Percentiles rank a stretch among this genome's conserved stretches.
phyloP scores from a whole-genome alignment of 2,329 filamentous ascomycete genomes.

The Phialophora chinensis region DNA sequence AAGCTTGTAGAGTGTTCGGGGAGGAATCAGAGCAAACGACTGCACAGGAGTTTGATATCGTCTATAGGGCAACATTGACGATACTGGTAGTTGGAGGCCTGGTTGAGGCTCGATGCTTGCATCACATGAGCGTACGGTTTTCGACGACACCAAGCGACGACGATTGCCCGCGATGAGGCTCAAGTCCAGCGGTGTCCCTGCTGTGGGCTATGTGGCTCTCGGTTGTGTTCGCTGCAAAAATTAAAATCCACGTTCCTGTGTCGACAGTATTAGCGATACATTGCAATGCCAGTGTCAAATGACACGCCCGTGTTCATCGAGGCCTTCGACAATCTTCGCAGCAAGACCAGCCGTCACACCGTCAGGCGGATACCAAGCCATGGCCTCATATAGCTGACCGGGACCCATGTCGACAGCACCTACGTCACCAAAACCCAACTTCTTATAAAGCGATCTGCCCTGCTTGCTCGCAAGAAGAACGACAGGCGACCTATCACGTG shows the following conservation, averaged over 20 bases:
- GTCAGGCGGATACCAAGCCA: slow-evolving; percentile 30
- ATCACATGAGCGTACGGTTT: neutral
- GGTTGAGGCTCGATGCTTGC: neutral
- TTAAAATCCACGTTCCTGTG: neutral
- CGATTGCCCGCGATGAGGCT: neutral
- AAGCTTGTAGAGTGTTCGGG: neutral
- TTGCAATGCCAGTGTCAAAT: neutral
- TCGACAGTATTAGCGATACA: neutral
- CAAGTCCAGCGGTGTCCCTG: neutral
- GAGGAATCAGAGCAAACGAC: neutral
- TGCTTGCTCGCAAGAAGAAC: slow-evolving; percentile 41
- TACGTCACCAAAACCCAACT: slow-evolving; percentile 42
- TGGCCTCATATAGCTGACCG: slow-evolving; percentile 18
- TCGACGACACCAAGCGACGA: neutral
- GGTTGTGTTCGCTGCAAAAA: neutral
- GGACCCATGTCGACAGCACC: slow-evolving; percentile 23
- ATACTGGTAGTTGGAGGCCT: neutral
- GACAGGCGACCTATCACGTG: slow-evolving; percentile 36
- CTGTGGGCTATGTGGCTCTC: neutral
- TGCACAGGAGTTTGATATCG: neutral
- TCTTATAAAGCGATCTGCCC: slow-evolving; percentile 41
- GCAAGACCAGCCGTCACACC: neutral
- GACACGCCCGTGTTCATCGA: neutral
- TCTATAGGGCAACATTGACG: neutral
- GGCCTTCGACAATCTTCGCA: neutral